Base-by-base conservation (phyloP, 2,329 filamentous ascomycete genomes). In the Pseudopithomyces maydicus region DNA sequence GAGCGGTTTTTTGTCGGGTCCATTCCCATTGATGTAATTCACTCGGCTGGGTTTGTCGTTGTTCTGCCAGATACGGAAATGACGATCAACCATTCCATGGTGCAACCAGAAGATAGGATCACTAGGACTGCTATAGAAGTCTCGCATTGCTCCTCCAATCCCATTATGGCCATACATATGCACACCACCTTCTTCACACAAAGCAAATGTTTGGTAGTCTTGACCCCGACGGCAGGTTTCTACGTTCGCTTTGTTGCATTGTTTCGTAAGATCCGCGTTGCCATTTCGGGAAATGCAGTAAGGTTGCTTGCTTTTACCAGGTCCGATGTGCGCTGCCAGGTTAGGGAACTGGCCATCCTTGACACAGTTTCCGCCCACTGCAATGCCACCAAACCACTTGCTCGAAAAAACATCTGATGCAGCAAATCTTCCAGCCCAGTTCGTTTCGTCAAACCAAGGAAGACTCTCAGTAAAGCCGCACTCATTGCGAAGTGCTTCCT, bases 61-160 rank as follows among this genome's bases (percentile, higher is more conserved):
- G 63, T 73, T 72, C 66, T 83, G 81, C 81, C 81, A 84, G 57
- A 81, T 79, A 74, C 79, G 80, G 73, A 76, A 83, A 41, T 78
- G 74, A 42, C 80, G 77, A 68, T 84, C 81, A 44, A 84, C 77
- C 66, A 79, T 79, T 11, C 68, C 76, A 59, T 84, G 81, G 69
- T 83, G 81, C 38, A 81, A 71, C 67, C 73, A 84, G 72, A 84
- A 84, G 54, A 76, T 58, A 10, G 71, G 70, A 61, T 77, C 73
- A 22, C 62, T 63, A 42, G 70, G 69, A 3, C 73, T 74, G 15
- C 63, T 68, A 36, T 64, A 74, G 8, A 62, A 60, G 54, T 74
- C 73, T 22, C 57, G 56, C 71, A 74, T 75, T 43, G 71, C 71
- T 22, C 70, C 67, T 26, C 72, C 72, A 15, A 74, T 70, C 17